phyloP scores from a whole-genome alignment of 106 monocot species.

The Agapanthus africanus region DNA sequence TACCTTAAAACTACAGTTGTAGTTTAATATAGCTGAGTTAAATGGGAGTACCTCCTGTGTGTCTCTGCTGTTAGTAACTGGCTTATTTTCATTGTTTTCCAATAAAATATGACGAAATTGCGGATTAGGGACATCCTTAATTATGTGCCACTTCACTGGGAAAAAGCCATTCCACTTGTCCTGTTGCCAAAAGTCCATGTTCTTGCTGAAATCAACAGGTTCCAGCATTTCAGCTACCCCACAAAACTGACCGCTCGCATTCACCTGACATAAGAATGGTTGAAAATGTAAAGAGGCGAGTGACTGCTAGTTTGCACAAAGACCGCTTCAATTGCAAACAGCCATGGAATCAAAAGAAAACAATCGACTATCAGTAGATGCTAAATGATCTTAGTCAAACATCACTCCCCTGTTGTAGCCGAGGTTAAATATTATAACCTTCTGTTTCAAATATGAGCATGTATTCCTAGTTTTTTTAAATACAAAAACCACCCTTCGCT shows the following conservation, averaged over 20 bases:
- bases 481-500: too few relatives aligned
- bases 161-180: constrained; percentile 93
- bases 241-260: constrained; percentile 73
- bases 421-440: too few relatives aligned
- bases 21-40: too few relatives aligned
- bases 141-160: constrained; percentile 82
- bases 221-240: constrained; percentile 73
- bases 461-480: too few relatives aligned
- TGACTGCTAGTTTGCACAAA: too few relatives aligned
- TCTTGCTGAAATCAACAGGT: constrained; percentile 66
- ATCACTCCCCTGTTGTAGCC: too few relatives aligned
- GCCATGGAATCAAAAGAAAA: too few relatives aligned
- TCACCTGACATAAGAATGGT: constrained; percentile 48
- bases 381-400: too few relatives aligned
- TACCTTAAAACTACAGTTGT: not conserved
- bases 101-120: constrained; percentile 63
- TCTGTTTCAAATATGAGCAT: too few relatives aligned
- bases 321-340: too few relatives aligned
- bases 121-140: constrained; percentile 70
- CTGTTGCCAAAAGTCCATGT: constrained; percentile 62
- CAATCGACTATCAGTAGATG: constrained; percentile 42
- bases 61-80: constrained; percentile 93
- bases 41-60: constrained; percentile 63
- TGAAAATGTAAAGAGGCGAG: too few relatives aligned
- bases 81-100: constrained; percentile 91